These are phyloP conservation scores for Scheffersomyces coipomensis DNA, from an alignment of 805 yeast species.

Conservation along the genomic window DNA sequence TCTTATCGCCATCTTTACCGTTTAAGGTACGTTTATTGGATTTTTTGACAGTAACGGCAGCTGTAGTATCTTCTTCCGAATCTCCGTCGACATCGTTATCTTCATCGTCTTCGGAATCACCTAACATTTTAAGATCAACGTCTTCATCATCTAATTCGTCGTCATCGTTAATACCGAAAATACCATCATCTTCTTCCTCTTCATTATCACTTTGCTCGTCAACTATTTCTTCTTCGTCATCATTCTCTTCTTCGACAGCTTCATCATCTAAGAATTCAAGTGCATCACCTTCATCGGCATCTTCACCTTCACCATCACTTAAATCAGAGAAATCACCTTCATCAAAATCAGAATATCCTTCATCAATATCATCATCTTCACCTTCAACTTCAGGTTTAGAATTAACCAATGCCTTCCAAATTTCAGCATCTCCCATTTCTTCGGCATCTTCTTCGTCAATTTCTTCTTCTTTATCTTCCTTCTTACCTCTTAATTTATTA, in stretches of 20 bases:
- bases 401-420: slow-evolving; percentile 77
- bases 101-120: slow-evolving; percentile 28
- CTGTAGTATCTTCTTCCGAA: slow-evolving; percentile 25
- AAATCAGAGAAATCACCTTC: slow-evolving; percentile 42
- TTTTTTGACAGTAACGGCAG: slow-evolving; percentile 27
- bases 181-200: slow-evolving; percentile 9
- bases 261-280: slow-evolving; percentile 18
- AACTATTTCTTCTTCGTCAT: slow-evolving; percentile 16
- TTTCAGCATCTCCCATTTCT: slow-evolving; percentile 62
- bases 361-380: slow-evolving; percentile 30
- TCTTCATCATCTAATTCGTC: slow-evolving; percentile 28
- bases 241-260: slow-evolving; percentile 25
- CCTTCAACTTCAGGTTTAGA: slow-evolving; percentile 68
- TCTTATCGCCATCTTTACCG: slow-evolving; percentile 22
- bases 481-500: slow-evolving; percentile 25
- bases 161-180: slow-evolving; percentile 26
- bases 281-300: slow-evolving; percentile 21
- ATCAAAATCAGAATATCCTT: slow-evolving; percentile 41
- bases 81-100: slow-evolving; percentile 33
- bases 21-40: slow-evolving; percentile 18
- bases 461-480: slow-evolving; percentile 21
- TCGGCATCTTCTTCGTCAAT: slow-evolving; percentile 41
- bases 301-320: slow-evolving; percentile 40
- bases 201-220: slow-evolving; percentile 27
- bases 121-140: slow-evolving; percentile 12